Evolutionary conservation across 2,329 filamentous ascomycete species (phyloP), one percentile per base, ranked within the genome.

Genomic region (Neonectria coccinea): DNA sequence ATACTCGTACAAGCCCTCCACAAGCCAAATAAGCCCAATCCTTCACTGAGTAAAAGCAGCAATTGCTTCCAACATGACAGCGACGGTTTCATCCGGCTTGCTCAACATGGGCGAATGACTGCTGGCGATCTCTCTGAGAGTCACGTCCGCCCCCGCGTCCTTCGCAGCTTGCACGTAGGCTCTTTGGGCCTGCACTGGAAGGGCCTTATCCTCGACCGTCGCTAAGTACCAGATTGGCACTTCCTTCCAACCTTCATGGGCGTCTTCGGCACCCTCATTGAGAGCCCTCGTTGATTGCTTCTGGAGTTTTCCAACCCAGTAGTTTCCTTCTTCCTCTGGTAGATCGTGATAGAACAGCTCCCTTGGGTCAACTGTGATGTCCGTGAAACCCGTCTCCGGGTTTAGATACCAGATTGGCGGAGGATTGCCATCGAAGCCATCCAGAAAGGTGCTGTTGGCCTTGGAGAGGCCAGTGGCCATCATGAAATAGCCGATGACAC

Each of bases 291-390:
- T 69, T 3, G 78, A 78, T 20, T 86, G 83, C 0, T 67, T 69
- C 0, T 70, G 75, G 5, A 86, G 80, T 62, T 80, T 77, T 0
- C 70, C 71, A 1, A 78, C 77, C 81, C 83, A 85, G 44, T 74
- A 74, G 4, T 79, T 73, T 0, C 74, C 81, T 56, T 86, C 84
- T 1, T 81, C 78, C 0, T 65, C 70, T 0, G 82, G 76, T 0
- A 86, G 62, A 70, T 87, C 84, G 64, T 86, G 82, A 62, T 86
- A 87, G 61, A 86, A 83, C 2, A 85, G 65, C 6, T 83, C 74
- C 7, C 77, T 67, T 0, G 81, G 73, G 18, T 79, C 67, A 3
- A 75, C 75, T 16, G 77, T 71, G 5, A 86, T 58, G 1, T 79
- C 78, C 1, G 80, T 80, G 45, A 77, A 80, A 4, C 83, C 83